These are phyloP conservation scores for Barnettozyma populi DNA, from an alignment of 805 yeast genomes.

Conservation along the genomic window DNA sequence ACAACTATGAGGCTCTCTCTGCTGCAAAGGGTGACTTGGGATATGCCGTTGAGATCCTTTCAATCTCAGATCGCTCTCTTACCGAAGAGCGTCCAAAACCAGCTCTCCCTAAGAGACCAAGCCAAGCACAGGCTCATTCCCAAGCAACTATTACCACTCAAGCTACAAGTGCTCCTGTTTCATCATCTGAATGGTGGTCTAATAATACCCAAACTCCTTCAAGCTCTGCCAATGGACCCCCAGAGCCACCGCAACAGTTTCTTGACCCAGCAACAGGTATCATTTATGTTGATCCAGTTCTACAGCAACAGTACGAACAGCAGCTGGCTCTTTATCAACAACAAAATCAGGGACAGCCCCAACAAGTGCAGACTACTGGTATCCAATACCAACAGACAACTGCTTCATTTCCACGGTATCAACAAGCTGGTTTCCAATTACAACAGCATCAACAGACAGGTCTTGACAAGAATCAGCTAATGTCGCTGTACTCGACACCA, in stretches of 20 bases:
- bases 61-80: slow-evolving; percentile 30
- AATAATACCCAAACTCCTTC: slow-evolving; percentile 5
- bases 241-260: slow-evolving; percentile 57
- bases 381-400: not conserved
- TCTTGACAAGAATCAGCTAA: slow-evolving; percentile 15
- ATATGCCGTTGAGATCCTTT: slow-evolving; percentile 52
- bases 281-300: slow-evolving; percentile 62
- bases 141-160: slow-evolving; percentile 5
- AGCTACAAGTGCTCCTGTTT: slow-evolving; percentile 1
- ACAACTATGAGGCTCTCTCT: slow-evolving; percentile 57
- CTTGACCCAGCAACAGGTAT: slow-evolving; percentile 69
- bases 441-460: slow-evolving; percentile 15
- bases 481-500: slow-evolving; percentile 28
- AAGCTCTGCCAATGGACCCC: slow-evolving; percentile 22
- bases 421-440: not conserved
- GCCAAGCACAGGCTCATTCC: slow-evolving; percentile 9
- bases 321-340: slow-evolving; percentile 21
- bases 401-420: slow-evolving; percentile 3
- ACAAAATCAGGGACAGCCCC: slow-evolving; percentile 1
- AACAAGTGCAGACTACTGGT: not conserved
- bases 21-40: slow-evolving; percentile 55
- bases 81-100: slow-evolving; percentile 44
- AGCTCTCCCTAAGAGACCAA: slow-evolving; percentile 35
- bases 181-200: slow-evolving; percentile 24
- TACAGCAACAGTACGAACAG: slow-evolving; percentile 36